Evolutionary conservation across 148 eudicot genomes (phyloP), one percentile per base, ranked within the genome.

Genomic region (Fallopia convolvulus): DNA sequence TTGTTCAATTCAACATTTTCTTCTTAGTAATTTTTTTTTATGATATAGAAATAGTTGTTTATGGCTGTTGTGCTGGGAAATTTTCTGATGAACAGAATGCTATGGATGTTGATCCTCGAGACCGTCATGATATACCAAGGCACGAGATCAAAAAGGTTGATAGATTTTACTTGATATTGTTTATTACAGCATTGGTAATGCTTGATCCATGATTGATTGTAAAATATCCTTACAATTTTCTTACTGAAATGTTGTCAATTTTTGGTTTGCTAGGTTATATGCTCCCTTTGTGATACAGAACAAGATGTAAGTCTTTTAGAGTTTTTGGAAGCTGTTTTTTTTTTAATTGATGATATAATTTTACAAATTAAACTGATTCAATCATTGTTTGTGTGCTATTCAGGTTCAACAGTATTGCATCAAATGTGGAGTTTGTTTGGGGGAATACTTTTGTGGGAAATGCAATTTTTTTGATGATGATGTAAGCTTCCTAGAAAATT

Each of bases 391-490:
- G 17, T 68, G 21, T 39, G 21, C 20, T 36, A 68, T 17, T 36
- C 72, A 93, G 98, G 98, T 89, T 76, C 91, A 82, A 79, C 92
- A 91, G 49, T 78, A 83, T 46, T 91, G 95, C 76, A 82, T 80
- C 30, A 72, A 48, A 0, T 91, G 95, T 81, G 95, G 92, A 72
- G 81, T 89, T 78, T 86, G 83, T 50, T 89, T 91, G 92, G 95
- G 95, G 41, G 82, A 86, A 49, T 91, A 91, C 83, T 91, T 79
- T 40, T 91, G 95, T 76, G 33, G 77, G 26, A 72, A 55, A 78
- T 91, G 95, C 84, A 91, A 91, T 71, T 87, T 91, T 76, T 89
- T 89, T 18, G 95, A 91, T 17, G 92, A 90, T 80, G 95, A 91
- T 78, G 95, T 91, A 76, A 89, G 84, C 49, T 50, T 77, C 23